A percentile compares a stretch with the other conserved stretches of the same genome.
These are phyloP conservation scores for Penicillium longicatenatum DNA, from an alignment of 495 filamentous ascomycete genomes.

Conservation along the genomic window DNA sequence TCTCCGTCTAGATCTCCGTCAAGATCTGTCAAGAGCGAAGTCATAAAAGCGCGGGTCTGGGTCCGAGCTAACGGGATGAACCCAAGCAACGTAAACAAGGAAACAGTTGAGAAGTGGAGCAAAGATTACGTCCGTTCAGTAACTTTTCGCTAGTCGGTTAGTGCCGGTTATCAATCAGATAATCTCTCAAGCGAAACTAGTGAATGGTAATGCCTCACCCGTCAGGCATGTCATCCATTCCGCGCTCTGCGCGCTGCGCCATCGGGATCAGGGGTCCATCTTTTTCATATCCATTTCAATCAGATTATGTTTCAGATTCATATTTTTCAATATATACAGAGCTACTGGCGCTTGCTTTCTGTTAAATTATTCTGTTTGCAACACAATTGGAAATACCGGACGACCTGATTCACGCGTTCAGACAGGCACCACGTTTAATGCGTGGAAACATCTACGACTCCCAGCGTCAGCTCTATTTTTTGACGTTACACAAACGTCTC, in stretches of 20 bases:
- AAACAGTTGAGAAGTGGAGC: conserved; percentile 1
- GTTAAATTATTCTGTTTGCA: too few species aligned
- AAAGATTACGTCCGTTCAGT: neutral
- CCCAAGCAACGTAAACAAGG: neutral
- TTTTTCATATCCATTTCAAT: too few species aligned
- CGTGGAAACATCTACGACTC: too few species aligned
- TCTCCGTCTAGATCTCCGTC: neutral
- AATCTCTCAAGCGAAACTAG: conserved; percentile 3
- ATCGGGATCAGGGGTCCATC: too few species aligned
- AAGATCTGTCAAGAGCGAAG: neutral
- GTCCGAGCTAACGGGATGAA: neutral
- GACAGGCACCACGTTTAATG: too few species aligned
- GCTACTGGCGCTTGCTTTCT: too few species aligned
- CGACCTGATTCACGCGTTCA: too few species aligned
- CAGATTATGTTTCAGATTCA: too few species aligned
- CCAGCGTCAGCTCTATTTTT: too few species aligned
- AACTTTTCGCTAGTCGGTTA: neutral
- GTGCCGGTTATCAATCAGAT: conserved; percentile 3
- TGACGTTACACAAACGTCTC: too few species aligned
- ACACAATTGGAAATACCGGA: too few species aligned
- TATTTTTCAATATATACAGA: too few species aligned
- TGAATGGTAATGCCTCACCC: neutral
- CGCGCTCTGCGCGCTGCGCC: neutral
- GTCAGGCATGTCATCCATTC: neutral
- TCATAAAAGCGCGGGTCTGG: neutral